phyloP scores from a whole-genome alignment of 2,329 filamentous ascomycete species.

The Torrubiella hemipterigena region DNA sequence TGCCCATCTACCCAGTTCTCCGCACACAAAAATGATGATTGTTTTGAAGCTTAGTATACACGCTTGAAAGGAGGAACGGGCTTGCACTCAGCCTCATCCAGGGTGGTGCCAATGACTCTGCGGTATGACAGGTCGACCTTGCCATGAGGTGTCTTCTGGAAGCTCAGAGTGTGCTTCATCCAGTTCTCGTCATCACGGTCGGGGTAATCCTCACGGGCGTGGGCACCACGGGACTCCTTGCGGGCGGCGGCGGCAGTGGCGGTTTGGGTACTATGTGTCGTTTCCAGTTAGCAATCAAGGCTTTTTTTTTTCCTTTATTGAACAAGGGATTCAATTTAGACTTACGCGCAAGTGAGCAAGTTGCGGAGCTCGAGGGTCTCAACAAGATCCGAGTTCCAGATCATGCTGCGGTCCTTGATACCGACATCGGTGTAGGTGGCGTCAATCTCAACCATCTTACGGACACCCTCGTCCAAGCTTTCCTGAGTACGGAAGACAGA shows the following conservation, averaged over 20 bases:
- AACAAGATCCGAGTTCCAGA: slow-evolving; percentile 97
- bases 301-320: not conserved
- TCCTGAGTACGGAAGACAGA: slow-evolving; percentile 94
- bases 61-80: not conserved
- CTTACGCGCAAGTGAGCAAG: slow-evolving; percentile 89
- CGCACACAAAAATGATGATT: too few species aligned
- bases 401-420: slow-evolving; percentile 98
- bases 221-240: slow-evolving; percentile 94
- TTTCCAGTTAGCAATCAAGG: slow-evolving; percentile 3
- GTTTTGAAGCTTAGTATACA: slow-evolving; percentile 1
- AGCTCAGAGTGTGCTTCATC: slow-evolving; percentile 99
- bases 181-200: slow-evolving; percentile 91
- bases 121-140: slow-evolving; percentile 81
- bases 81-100: slow-evolving; percentile 41
- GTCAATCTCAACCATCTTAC: slow-evolving; percentile 78
- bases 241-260: slow-evolving; percentile 81
- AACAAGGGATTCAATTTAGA: too few species aligned
- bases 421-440: slow-evolving; percentile 68
- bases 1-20: too few species aligned
- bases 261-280: slow-evolving; percentile 60
- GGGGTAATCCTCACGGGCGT: slow-evolving; percentile 92
- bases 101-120: slow-evolving; percentile 65
- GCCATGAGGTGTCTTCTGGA: slow-evolving; percentile 86
- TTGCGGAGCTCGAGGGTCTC: slow-evolving; percentile 95
- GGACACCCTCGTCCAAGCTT: slow-evolving; percentile 84